Conservation (phyloP, 2,329 filamentous ascomycete genomes). For the Neofusicoccum cordaticola region DNA sequence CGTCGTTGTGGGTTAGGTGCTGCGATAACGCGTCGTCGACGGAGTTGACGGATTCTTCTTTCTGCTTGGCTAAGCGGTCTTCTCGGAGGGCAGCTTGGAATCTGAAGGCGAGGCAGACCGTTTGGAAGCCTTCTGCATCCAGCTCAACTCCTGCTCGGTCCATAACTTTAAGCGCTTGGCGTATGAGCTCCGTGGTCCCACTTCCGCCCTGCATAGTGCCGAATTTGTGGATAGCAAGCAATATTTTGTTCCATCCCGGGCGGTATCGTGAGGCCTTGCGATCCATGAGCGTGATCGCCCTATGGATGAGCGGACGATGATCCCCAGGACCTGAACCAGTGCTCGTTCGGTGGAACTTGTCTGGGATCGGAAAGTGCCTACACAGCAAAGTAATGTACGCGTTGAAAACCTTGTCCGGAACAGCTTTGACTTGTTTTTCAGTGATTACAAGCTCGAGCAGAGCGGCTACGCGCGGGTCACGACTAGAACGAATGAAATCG, state of each 20-base stretch:
- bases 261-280: slow-evolving; percentile 18
- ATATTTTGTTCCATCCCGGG: slow-evolving; percentile 26
- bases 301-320: not conserved
- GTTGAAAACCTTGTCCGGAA: slow-evolving; percentile 42
- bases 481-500: not conserved
- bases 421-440: slow-evolving; percentile 25
- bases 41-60: not conserved
- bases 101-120: not conserved
- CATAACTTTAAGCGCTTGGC: not conserved
- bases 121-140: slow-evolving; percentile 2
- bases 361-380: slow-evolving; percentile 33
- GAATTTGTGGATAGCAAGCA: slow-evolving; percentile 19
- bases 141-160: not conserved
- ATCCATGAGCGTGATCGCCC: slow-evolving; percentile 28
- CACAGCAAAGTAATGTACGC: slow-evolving; percentile 56
- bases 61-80: not conserved
- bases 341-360: slow-evolving; percentile 6
- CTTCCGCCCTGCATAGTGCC: not conserved
- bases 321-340: not conserved
- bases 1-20: not conserved
- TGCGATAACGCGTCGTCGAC: not conserved
- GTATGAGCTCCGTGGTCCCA: not conserved
- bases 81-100: not conserved
- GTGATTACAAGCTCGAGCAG: not conserved
- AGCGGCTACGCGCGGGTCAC: not conserved